phyloP scores from a whole-genome alignment of 768 basidiomycete genomes.

The Hypholoma fasciculare region DNA sequence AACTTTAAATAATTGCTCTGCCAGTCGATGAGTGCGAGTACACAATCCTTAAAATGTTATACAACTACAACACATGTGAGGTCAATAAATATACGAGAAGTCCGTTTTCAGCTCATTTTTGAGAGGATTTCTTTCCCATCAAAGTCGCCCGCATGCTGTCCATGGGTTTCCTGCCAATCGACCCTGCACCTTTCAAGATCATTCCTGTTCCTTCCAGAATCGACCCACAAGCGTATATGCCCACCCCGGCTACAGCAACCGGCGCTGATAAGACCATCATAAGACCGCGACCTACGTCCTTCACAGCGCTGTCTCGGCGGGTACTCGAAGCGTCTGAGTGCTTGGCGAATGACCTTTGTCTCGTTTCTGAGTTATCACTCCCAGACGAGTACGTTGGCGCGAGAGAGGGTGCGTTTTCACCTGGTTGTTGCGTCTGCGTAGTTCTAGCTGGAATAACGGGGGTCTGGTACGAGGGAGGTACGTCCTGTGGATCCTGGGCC shows the following conservation, averaged over 20 bases:
- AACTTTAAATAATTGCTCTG: too few species aligned
- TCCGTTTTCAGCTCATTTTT: not conserved
- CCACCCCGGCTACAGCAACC: slow-evolving; percentile 19
- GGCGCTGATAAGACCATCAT: slow-evolving; percentile 3
- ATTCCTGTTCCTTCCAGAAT: not conserved
- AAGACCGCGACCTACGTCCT: not conserved
- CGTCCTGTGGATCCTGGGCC: not conserved
- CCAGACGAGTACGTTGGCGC: not conserved
- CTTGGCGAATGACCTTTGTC: not conserved
- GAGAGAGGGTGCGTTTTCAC: too few species aligned
- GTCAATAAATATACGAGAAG: too few species aligned
- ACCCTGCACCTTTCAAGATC: not conserved
- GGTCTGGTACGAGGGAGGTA: not conserved
- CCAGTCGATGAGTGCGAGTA: too few species aligned
- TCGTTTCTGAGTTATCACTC: not conserved
- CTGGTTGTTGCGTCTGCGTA: not conserved
- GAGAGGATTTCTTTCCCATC: not conserved
- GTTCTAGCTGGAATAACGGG: not conserved
- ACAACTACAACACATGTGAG: too few species aligned
- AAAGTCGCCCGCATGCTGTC: not conserved
- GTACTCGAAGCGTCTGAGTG: not conserved
- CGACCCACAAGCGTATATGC: not conserved
- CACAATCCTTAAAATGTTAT: too few species aligned
- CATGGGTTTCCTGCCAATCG: not conserved
- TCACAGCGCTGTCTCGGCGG: not conserved